Evolutionary conservation across 208 protist species (phyloP), one percentile per base, ranked within the genome.

Genomic region (Histomonas meleagridis): DNA sequence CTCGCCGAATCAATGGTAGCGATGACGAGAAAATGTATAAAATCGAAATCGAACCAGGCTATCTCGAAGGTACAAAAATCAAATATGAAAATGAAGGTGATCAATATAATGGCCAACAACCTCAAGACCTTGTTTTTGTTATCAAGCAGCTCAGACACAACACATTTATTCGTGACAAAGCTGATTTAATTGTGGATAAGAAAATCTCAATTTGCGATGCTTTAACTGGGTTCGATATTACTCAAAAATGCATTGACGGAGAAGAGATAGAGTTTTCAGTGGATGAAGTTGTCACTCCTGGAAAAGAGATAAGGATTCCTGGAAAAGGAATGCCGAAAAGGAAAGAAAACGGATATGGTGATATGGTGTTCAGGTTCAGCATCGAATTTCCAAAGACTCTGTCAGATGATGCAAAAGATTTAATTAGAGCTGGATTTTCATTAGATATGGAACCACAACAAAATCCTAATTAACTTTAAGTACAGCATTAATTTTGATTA

Each of bases 181-280:
- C 90, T 90, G 92, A 93, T 65, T 51, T 93, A 28, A 90, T 91
- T 43, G 46, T 92, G 18, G 57, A 92, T 53, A 90, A 79, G 5
- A 91, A 28, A 72, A 86, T 93, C 48, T 65, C 92, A 49, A 28
- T 93, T 0, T 46, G 48, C 0, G 76, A 94, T 40, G 91, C 93
- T 7, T 69, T 94, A 23, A 93, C 91, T 51, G 93, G 93, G 14
- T 38, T 23, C 16, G 40, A 5, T 38, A 32, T 91, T 51, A 26
- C 49, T 16, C 38, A 51, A 28, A 72, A 23, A 18, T 46, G 90
- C 14, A 35, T 91, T 35, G 90, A 91, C 38, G 90, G 51, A 72
- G 53, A 78, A 26, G 18, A 38, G 38, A 12, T 69, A 16, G 5
- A 86, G 40, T 18, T 86, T 7, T n/a, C 4, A 5, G 43, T 35